phyloP scores from a whole-genome alignment of 2,329 filamentous ascomycete genomes.

The Nemania sp. region DNA sequence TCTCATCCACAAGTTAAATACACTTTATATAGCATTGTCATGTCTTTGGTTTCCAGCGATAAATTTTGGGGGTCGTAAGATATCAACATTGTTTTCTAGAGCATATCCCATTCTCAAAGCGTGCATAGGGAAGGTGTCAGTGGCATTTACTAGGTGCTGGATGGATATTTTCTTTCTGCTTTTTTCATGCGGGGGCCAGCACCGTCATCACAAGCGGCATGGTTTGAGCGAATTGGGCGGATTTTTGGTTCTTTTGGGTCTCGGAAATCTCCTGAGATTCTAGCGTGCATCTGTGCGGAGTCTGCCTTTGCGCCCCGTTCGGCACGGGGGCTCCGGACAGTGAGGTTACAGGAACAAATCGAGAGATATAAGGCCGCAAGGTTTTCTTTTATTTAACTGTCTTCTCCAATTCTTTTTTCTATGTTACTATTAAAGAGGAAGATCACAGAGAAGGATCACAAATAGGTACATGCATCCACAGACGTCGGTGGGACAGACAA shows the following conservation, averaged over 20 bases:
- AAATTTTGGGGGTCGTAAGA: slow-evolving; percentile 1
- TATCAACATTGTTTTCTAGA: not conserved
- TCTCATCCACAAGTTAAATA: slow-evolving; percentile 20
- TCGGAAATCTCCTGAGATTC: not conserved
- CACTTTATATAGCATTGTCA: slow-evolving; percentile 4
- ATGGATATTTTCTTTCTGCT: slow-evolving; percentile 10
- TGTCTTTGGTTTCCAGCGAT: slow-evolving; percentile 2
- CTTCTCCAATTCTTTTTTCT: not conserved
- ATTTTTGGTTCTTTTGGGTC: not conserved
- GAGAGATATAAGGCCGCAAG: slow-evolving; percentile 26
- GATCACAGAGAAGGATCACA: no score
- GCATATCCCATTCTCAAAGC: not conserved
- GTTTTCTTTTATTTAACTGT: slow-evolving; percentile 13
- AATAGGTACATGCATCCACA: slow-evolving; percentile 1
- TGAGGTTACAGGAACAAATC: not conserved
- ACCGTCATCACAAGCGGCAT: not conserved
- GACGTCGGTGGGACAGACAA: not conserved
- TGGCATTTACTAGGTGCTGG: slow-evolving; percentile 27
- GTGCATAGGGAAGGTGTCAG: slow-evolving; percentile 13
- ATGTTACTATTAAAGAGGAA: not conserved
- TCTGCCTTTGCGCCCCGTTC: slow-evolving; percentile 9
- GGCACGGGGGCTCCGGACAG: slow-evolving; percentile 6
- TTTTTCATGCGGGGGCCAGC: slow-evolving; percentile 6
- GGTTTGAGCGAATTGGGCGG: slow-evolving; percentile 22
- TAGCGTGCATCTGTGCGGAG: slow-evolving; percentile 22